Conservation (phyloP, 1,284 basidiomycete species). For the Schizophyllum commune region DNA sequence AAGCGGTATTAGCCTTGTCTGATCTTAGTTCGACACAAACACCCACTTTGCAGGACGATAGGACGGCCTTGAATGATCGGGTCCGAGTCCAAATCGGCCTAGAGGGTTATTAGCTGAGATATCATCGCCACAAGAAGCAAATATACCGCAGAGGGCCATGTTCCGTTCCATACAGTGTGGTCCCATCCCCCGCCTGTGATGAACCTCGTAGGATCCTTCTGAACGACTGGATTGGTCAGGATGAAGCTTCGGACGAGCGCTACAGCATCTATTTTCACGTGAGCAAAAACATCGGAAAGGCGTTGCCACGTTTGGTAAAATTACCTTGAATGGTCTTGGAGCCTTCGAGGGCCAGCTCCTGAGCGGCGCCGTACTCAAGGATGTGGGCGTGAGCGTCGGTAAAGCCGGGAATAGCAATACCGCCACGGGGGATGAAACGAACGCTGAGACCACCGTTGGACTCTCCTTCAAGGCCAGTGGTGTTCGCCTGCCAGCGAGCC, state of each 20-base stretch:
- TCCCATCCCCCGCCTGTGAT: slow-evolving; percentile 90
- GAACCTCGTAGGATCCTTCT: slow-evolving; percentile 49
- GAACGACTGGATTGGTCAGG: slow-evolving; percentile 44
- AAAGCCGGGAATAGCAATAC: slow-evolving; percentile 60
- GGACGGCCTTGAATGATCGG: slow-evolving; percentile 58
- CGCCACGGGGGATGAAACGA: slow-evolving; percentile 42
- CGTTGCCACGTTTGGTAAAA: not conserved
- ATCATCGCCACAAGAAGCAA: not conserved
- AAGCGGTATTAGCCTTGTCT: too few species aligned
- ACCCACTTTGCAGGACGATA: slow-evolving; percentile 59
- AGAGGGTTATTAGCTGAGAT: slow-evolving; percentile 2
- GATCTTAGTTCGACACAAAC: not conserved
- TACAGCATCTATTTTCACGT: slow-evolving; percentile 46
- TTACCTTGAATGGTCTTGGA: slow-evolving; percentile 51
- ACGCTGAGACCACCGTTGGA: slow-evolving; percentile 24
- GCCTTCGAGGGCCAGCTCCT: slow-evolving; percentile 58
- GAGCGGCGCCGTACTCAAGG: slow-evolving; percentile 66
- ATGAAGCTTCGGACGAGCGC: slow-evolving; percentile 61
- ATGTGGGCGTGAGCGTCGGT: slow-evolving; percentile 80
- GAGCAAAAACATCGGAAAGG: too few species aligned
- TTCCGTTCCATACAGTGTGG: slow-evolving; percentile 70
- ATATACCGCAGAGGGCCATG: slow-evolving; percentile 72
- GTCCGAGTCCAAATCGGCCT: slow-evolving; percentile 72
- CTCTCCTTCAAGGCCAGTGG: too few species aligned
- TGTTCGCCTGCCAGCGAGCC: slow-evolving; percentile 27